These are phyloP conservation scores for Fusarium haematococcum DNA, from an alignment of 2,329 filamentous ascomycete genomes.

Conservation along the genomic window DNA sequence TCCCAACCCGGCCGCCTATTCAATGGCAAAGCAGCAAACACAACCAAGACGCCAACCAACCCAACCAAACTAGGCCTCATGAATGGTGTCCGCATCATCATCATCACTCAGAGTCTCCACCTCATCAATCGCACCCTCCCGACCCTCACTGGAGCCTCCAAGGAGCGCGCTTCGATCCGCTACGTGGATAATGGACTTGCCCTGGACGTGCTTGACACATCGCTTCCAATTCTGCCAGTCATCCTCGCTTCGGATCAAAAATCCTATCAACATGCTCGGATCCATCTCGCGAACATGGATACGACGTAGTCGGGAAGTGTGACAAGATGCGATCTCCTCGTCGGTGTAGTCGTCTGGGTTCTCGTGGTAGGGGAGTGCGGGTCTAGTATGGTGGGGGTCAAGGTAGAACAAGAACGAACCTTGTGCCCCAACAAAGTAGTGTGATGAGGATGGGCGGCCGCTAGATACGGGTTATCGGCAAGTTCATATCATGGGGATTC, in stretches of 20 bases:
- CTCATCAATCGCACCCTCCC: constrained; percentile 84
- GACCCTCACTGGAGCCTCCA: constrained; percentile 65
- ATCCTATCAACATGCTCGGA: constrained; percentile 96
- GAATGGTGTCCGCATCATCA: constrained; percentile 64
- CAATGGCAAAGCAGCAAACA: constrained; percentile 11
- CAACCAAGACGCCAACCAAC: constrained; percentile 31
- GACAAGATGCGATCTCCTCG: constrained; percentile 85
- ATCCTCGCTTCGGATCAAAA: constrained; percentile 82
- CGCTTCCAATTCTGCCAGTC: constrained; percentile 89
- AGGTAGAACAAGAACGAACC: constrained; percentile 91
- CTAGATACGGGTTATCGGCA: constrained; percentile 57
- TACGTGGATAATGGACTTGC: constrained; percentile 88
- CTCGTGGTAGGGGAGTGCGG: constrained; percentile 73
- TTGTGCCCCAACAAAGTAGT: constrained; percentile 71
- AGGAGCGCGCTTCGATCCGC: constrained; percentile 75
- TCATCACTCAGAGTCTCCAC: constrained; percentile 90
- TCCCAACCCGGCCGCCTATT: constrained; percentile 19
- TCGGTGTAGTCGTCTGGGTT: constrained; percentile 69
- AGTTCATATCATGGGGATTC: not conserved
- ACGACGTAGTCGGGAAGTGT: constrained; percentile 85
- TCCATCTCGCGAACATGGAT: constrained; percentile 94
- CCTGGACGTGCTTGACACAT: constrained; percentile 78
- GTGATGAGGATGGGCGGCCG: constrained; percentile 89
- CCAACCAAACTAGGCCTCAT: constrained; percentile 40
- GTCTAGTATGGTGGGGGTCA: constrained; percentile 89